These are phyloP conservation scores for Yarrowia sp. DNA, from an alignment of 805 yeast genomes.

Conservation along the genomic window DNA sequence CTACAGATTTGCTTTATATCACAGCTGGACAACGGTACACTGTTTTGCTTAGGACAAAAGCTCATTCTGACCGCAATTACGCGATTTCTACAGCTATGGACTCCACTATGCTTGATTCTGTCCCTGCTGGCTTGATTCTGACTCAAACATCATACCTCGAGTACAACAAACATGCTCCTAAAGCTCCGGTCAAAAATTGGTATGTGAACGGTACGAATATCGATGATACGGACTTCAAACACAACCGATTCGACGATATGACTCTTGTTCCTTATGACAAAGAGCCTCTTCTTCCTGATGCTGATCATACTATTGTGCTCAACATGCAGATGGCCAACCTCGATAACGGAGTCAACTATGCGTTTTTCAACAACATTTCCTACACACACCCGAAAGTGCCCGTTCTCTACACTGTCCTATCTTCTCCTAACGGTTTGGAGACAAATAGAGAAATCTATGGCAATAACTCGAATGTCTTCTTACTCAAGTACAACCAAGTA, in stretches of 20 bases:
- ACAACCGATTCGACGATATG: constrained; percentile 68
- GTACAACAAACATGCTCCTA: constrained; percentile 44
- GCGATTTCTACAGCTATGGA: constrained; percentile 82
- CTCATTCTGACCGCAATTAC: constrained; percentile 56
- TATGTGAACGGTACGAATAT: constrained; percentile 8
- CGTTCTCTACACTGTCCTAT: constrained; percentile 29
- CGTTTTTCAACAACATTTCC: constrained; percentile 42
- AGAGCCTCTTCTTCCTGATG: constrained; percentile 56
- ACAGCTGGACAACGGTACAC: constrained; percentile 90
- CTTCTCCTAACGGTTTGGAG: constrained; percentile 31
- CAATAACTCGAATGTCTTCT: constrained; percentile 51
- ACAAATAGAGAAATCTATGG: constrained; percentile 41
- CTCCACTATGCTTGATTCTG: constrained; percentile 70
- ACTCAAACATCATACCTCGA: constrained; percentile 70
- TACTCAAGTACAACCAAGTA: constrained; percentile 62
- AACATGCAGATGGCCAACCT: constrained; percentile 79
- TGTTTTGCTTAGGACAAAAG: constrained; percentile 69
- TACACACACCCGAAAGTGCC: constrained; percentile 30
- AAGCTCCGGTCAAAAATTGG: constrained; percentile 41
- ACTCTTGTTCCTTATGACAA: constrained; percentile 60
- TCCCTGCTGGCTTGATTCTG: constrained; percentile 60
- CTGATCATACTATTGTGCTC: constrained; percentile 63
- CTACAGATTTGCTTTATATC: constrained; percentile 66
- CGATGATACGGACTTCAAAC: constrained; percentile 37
- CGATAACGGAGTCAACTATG: constrained; percentile 82